Conservation (phyloP, 2,329 filamentous ascomycete species). For the Gremmenia infestans region DNA sequence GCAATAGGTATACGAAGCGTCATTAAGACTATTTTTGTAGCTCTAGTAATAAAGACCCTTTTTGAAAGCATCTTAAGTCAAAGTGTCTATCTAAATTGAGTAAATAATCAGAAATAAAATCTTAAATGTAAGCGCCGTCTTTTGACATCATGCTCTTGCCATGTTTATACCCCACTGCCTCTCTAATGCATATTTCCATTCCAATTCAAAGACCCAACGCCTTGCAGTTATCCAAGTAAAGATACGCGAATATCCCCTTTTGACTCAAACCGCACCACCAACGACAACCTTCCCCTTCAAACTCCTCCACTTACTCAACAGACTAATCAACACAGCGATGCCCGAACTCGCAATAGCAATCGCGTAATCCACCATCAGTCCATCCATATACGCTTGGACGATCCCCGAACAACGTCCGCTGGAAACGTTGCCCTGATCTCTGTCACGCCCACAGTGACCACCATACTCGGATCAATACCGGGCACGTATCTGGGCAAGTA, state of each 20-base stretch:
- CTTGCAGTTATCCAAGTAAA: not conserved
- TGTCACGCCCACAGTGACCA: constrained; percentile 46
- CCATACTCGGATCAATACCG: constrained; percentile 32
- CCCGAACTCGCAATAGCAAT: constrained; percentile 47
- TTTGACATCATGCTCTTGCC: too few species aligned
- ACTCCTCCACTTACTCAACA: constrained; percentile 37
- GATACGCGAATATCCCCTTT: not conserved
- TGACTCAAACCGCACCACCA: constrained; percentile 22
- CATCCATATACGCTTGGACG: constrained; percentile 56
- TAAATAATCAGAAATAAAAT: too few species aligned
- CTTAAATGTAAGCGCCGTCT: too few species aligned
- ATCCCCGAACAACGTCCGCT: constrained; percentile 46
- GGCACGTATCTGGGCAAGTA: constrained; percentile 34
- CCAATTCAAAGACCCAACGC: not conserved
- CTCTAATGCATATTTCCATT: too few species aligned
- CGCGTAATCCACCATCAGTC: constrained; percentile 59
- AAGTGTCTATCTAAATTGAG: too few species aligned
- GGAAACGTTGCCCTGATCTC: constrained; percentile 50
- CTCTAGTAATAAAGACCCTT: too few species aligned
- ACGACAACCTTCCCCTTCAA: constrained; percentile 25
- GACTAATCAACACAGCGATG: constrained; percentile 33
- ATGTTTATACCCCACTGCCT: too few species aligned
- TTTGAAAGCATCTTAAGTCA: too few species aligned
- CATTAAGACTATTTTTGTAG: too few species aligned
- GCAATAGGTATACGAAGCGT: too few species aligned